Conservation (phyloP, 805 yeast genomes). For the Metschnikowia reukaufii region DNA sequence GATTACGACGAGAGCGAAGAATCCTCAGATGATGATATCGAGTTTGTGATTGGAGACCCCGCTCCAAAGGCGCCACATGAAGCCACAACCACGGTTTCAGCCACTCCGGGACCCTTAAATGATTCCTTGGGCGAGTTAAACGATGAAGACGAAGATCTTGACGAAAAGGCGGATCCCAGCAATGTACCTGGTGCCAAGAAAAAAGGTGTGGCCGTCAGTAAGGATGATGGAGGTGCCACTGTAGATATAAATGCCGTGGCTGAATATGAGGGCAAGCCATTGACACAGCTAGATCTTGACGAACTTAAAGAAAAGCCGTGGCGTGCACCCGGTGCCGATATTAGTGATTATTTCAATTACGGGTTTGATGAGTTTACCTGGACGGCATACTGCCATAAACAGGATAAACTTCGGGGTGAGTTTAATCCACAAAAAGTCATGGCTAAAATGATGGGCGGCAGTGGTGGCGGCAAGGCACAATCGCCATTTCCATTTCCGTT, state of each 20-base stretch:
- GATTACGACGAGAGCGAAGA: slow-evolving; percentile 33
- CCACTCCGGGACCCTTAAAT: slow-evolving; percentile 28
- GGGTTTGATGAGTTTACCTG: slow-evolving; percentile 97
- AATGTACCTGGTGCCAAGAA: slow-evolving; percentile 16
- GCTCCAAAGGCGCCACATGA: slow-evolving; percentile 19
- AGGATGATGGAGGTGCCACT: slow-evolving; percentile 44
- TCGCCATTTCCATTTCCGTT: slow-evolving; percentile 23
- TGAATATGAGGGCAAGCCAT: slow-evolving; percentile 73
- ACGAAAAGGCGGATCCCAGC: slow-evolving; percentile 9
- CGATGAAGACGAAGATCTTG: slow-evolving; percentile 22
- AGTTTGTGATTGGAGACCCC: slow-evolving; percentile 65
- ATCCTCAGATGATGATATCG: slow-evolving; percentile 67
- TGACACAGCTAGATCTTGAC: slow-evolving; percentile 77
- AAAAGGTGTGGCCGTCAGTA: slow-evolving; percentile 31
- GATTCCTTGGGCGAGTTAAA: slow-evolving; percentile 35
- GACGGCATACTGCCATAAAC: slow-evolving; percentile 88
- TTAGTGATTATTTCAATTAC: slow-evolving; percentile 91
- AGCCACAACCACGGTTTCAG: slow-evolving; percentile 22
- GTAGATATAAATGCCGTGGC: slow-evolving; percentile 72
- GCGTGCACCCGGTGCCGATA: slow-evolving; percentile 96
- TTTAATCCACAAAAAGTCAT: slow-evolving; percentile 80
- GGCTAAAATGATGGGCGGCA: slow-evolving; percentile 53
- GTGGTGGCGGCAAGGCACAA: slow-evolving; percentile 18
- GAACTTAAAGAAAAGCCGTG: slow-evolving; percentile 93
- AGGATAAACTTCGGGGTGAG: slow-evolving; percentile 75